Evolutionary conservation across 441 rosid species (phyloP).

Genomic region (Populus hybrid): DNA sequence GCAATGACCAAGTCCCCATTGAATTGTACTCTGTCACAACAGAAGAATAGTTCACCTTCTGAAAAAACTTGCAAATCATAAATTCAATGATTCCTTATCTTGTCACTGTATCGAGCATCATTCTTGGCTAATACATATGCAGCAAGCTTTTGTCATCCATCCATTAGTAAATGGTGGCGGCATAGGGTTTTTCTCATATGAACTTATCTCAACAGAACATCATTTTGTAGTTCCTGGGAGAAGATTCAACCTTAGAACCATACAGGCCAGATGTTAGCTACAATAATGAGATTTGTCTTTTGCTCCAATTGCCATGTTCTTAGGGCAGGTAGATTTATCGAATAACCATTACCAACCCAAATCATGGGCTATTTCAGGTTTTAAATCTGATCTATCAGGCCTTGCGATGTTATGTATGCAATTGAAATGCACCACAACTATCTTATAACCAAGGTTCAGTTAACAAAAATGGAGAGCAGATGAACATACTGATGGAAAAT

Average conservation of each 20-base stretch:
- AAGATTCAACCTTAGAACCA: background rate
- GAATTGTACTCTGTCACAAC: constrained; percentile 51
- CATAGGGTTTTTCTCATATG: background rate
- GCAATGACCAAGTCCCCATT: constrained; percentile 75
- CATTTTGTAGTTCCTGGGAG: background rate
- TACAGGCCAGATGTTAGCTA: background rate
- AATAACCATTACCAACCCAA: background rate
- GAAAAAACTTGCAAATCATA: constrained; percentile 15
- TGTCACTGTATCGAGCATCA: background rate
- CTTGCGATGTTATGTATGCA: background rate
- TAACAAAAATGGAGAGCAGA: background rate
- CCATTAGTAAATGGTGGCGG: background rate
- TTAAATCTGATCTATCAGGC: background rate
- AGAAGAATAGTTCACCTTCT: constrained; percentile 7
- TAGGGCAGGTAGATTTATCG: background rate
- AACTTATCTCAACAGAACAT: background rate
- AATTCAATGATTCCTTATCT: background rate
- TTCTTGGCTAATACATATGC: background rate
- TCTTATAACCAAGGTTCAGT: background rate
- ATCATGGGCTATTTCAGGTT: background rate
- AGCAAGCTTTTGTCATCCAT: background rate
- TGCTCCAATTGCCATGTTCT: background rate
- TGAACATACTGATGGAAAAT: background rate
- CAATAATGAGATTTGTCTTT: background rate
- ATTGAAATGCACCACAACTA: background rate